phyloP scores from a whole-genome alignment of 2,329 filamentous ascomycete genomes.

The Aspergillus ochraceus region DNA sequence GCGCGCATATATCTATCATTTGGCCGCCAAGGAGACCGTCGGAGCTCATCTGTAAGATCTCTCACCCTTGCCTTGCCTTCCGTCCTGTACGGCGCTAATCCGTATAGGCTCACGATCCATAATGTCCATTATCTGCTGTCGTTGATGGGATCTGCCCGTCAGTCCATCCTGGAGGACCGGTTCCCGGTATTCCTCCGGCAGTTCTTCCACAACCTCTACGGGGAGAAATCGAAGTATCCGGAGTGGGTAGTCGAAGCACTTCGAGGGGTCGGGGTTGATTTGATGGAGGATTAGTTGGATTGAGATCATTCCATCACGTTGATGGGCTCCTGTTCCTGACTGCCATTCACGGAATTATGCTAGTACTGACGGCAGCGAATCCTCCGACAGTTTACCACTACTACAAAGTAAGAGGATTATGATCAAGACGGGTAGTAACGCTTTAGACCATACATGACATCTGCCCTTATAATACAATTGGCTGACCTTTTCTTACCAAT shows the following conservation, averaged over 20 bases:
- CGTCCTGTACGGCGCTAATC: constrained; percentile 9
- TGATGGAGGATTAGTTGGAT: constrained; percentile 46
- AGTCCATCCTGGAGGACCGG: constrained; percentile 76
- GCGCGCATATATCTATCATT: constrained; percentile 85
- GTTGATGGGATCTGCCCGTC: constrained; percentile 73
- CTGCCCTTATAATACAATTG: no score
- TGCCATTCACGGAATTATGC: neutral
- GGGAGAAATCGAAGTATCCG: constrained; percentile 68
- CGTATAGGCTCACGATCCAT: constrained; percentile 77
- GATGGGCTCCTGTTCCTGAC: neutral
- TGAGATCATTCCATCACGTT: neutral
- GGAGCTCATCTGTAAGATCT: constrained; percentile 66
- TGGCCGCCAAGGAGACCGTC: constrained; percentile 90
- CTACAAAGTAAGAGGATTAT: no score
- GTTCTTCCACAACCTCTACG: constrained; percentile 77
- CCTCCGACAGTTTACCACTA: no score
- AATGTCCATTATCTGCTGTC: constrained; percentile 91
- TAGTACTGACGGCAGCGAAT: no score
- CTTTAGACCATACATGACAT: no score
- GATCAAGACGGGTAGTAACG: no score
- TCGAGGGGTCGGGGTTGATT: constrained; percentile 74
- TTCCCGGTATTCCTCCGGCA: constrained; percentile 75
- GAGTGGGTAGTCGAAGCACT: constrained; percentile 82
- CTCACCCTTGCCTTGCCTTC: neutral
- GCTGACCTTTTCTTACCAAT: no score